Evolutionary conservation across 1,139 yeast genomes (phyloP), one percentile per base, ranked within the genome.

Genomic region (Candida labiduridarum): DNA sequence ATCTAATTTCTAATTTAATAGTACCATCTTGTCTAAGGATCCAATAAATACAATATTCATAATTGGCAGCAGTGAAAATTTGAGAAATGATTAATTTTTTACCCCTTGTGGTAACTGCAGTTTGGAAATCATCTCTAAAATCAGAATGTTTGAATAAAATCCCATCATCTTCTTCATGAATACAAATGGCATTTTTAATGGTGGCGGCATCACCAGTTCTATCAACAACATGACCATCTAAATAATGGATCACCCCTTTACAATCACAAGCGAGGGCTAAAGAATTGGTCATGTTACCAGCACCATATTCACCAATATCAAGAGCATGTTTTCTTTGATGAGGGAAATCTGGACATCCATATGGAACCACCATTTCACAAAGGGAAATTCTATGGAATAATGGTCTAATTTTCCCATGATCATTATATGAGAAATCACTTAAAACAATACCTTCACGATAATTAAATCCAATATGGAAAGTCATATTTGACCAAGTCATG

Each of bases 321-420:
- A 87, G 89, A 30, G 96, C 96, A 77, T 88, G 95, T 74, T 89
- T 89, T 77, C 96, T 83, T 74, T 89, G 96, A 73, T 83, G 84
- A 56, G 96, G 96, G 53, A 90, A 88, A 69, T 96, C 82, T 59
- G 96, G 95, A 66, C 88, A 96, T 64, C 92, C 95, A 65, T 89
- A 89, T 31, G 96, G 96, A 55, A 89, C 96, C 36, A 96, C 87
- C 94, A 87, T 87, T 71, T 87, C 95, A 43, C 88, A 76, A 54
- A 87, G 74, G 3, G 95, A 87, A 60, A 87, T 78, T 69, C 95
- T 79, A 73, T 87, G 90, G 79, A 87, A 86, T 53, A 87, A 67
- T 34, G 91, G 84, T 67, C 91, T 78, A 46, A 77, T 84, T 39
- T 78, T 78, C 45, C 91, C 91, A 58, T 84, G 89, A 66, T 86